Percentiles rank a stretch among this genome's conserved stretches.
phyloP scores from a whole-genome alignment of 2,329 filamentous ascomycete species.

The Didymella glomerata region DNA sequence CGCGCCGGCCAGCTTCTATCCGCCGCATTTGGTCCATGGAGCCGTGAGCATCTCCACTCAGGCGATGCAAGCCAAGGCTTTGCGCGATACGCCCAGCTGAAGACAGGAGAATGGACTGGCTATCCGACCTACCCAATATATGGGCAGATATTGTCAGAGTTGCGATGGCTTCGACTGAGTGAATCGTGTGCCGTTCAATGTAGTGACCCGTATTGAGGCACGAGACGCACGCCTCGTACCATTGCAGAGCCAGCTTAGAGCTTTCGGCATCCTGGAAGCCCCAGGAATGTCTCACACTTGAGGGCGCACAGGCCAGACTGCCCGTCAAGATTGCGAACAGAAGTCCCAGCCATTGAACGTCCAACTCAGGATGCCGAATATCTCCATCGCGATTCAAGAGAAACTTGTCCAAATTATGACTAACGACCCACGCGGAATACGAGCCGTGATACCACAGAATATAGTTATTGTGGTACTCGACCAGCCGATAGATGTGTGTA shows the following conservation, averaged over 20 bases:
- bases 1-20: constrained; percentile 46
- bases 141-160: constrained; percentile 58
- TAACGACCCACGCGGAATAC: not conserved
- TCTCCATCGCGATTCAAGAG: not conserved
- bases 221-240: constrained; percentile 46
- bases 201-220: constrained; percentile 57
- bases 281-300: not conserved
- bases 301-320: constrained; percentile 2
- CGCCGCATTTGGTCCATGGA: constrained; percentile 24
- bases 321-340: constrained; percentile 1
- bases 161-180: constrained; percentile 56
- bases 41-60: constrained; percentile 32
- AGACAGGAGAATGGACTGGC: constrained; percentile 56
- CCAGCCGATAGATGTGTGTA: not conserved
- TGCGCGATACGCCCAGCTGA: constrained; percentile 58
- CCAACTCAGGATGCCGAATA: not conserved
- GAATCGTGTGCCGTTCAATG: constrained; percentile 51
- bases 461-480: not conserved
- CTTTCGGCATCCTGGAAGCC: not conserved
- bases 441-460: constrained; percentile 8
- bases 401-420: not conserved
- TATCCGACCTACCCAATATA: constrained; percentile 56
- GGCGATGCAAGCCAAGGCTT: constrained; percentile 56
- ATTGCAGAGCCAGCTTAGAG: not conserved
- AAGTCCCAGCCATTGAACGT: constrained; percentile 1